Base-by-base conservation (phyloP, 345 rosid genomes). In the Salix arbutifolia region DNA sequence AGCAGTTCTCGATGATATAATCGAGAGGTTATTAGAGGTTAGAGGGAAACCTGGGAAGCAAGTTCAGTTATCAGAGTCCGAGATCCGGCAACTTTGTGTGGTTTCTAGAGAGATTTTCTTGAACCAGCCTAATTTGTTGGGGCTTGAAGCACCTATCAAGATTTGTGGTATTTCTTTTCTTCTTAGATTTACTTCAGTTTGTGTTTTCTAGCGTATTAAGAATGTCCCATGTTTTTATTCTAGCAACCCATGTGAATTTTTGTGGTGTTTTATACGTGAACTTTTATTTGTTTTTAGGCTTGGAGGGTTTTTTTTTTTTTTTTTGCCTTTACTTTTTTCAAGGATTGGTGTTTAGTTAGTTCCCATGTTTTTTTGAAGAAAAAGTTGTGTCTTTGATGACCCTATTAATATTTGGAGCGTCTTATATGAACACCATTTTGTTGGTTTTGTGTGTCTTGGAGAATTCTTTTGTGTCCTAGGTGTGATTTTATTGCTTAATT, bases 91-190 rank as follows among this genome's bases (percentile, higher is more conserved):
- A 74, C 89, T 91, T 7, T 89, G 93, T 69, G 67, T 58, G 13
- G 84, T 73, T 25, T 88, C 96, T 58, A 74, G 77, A 77, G 96
- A 89, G 65, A 85, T 87, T 75, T 89, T 91, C 85, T 76, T 88
- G 79, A 87, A 78, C 53, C 96, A 91, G 76, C 93, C 96, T 60
- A 91, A 91, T 72, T 79, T 91, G 76, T 75, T 91, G 74, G 96
- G 89, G 82, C 90, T 91, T 62, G 96, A 91, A 81, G 96, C 96
- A 8, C 88, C 96, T 74, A 87, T 91, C 85, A 91, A 91, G 88
- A 91, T 91, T 81, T 91, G 96, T 61, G 96, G 93, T 89, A 88
- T 37, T 67, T 12, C 14, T 65, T 46, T 8, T 74, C 56, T 38
- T 12, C 13, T n/a, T 21, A 6, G 18, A 33, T 23, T 37, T 46